These are phyloP conservation scores for Colletotrichum salicis DNA, from an alignment of 2,329 filamentous ascomycete genomes.

Conservation along the genomic window DNA sequence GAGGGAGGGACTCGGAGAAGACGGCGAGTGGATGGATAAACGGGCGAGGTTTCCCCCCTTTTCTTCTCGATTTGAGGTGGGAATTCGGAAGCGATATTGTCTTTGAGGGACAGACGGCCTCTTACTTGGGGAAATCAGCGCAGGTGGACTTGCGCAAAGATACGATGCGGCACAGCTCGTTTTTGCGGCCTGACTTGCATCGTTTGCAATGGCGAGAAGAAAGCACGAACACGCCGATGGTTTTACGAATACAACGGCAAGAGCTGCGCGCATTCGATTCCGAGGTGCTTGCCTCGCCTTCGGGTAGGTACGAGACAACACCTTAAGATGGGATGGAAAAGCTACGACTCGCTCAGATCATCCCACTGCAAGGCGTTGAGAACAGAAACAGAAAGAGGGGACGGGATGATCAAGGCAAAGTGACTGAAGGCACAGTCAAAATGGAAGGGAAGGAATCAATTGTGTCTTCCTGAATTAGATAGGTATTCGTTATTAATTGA, in stretches of 20 bases:
- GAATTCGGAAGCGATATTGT: neutral
- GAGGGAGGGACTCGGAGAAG: neutral
- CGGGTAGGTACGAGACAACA: neutral
- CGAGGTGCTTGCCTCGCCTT: neutral
- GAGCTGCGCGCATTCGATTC: too few relatives aligned
- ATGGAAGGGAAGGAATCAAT: neutral
- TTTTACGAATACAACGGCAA: neutral
- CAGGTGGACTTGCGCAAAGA: neutral
- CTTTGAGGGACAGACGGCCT: neutral
- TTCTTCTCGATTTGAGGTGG: too few relatives aligned
- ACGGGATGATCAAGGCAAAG: too few relatives aligned
- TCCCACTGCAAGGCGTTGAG: neutral
- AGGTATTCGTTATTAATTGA: too few relatives aligned
- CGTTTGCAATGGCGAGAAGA: neutral
- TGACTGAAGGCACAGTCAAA: neutral
- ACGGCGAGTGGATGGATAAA: neutral
- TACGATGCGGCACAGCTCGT: neutral
- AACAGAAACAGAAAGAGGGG: neutral
- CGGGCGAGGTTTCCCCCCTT: neutral
- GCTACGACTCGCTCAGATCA: neutral
- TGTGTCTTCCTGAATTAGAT: too few relatives aligned
- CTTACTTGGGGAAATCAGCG: neutral
- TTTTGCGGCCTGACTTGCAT: neutral
- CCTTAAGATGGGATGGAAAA: neutral
- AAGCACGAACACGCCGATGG: neutral